Percentiles rank a stretch among this genome's conserved stretches.
phyloP scores from a whole-genome alignment of 257 asterid genomes.

The Lithospermum erythrorhizon region DNA sequence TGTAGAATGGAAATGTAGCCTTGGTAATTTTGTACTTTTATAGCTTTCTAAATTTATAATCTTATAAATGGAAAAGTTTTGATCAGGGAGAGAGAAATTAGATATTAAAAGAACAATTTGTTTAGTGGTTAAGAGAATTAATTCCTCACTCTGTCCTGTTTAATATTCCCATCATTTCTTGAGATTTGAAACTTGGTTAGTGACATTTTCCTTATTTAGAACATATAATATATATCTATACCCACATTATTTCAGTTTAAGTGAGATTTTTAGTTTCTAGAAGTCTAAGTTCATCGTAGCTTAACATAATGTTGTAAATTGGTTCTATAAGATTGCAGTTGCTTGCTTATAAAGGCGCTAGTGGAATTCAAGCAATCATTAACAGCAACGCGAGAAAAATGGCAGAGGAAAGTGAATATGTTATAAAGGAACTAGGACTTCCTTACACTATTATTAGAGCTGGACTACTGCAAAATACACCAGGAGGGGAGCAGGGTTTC shows the following conservation, averaged over 20 bases:
- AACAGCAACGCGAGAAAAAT: constrained; percentile 52
- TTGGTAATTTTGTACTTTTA: too few relatives aligned
- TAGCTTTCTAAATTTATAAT: too few relatives aligned
- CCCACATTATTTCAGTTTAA: constrained; percentile 40
- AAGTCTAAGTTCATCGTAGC: constrained; percentile 1
- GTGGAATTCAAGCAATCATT: constrained; percentile 72
- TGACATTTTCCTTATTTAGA: too few relatives aligned
- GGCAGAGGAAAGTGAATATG: constrained; percentile 66
- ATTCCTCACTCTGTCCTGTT: too few relatives aligned
- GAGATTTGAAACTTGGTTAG: too few relatives aligned
- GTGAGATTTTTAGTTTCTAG: constrained; percentile 13
- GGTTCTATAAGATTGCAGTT: constrained; percentile 70
- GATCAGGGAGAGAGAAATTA: too few relatives aligned
- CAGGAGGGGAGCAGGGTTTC: constrained; percentile 71
- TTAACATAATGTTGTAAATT: constrained; percentile 17
- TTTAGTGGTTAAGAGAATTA: too few relatives aligned
- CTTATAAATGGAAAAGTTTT: too few relatives aligned
- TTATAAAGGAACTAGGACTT: constrained; percentile 49
- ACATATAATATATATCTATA: too few relatives aligned
- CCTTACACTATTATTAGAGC: constrained; percentile 76
- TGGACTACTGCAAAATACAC: constrained; percentile 47
- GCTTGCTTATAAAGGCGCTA: constrained; percentile 61
- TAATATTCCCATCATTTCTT: too few relatives aligned
- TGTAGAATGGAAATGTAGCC: too few relatives aligned
- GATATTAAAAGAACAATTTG: too few relatives aligned